phyloP scores from a whole-genome alignment of 2,329 filamentous ascomycete genomes.

The Phoma sp. region DNA sequence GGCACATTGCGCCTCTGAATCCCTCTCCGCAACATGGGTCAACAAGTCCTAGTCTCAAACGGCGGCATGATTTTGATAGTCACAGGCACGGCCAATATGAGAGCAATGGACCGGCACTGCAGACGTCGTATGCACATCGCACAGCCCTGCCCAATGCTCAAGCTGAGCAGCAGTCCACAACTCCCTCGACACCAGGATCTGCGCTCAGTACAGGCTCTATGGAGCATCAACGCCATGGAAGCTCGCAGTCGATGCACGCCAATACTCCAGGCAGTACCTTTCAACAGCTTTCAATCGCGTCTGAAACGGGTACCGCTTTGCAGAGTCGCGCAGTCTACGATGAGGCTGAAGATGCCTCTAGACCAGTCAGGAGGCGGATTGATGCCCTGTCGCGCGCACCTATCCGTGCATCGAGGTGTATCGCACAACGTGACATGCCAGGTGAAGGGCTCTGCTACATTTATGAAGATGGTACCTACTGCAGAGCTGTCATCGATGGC shows the following conservation, averaged over 20 bases:
- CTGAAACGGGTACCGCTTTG: conserved; percentile 26
- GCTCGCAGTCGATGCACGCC: conserved; percentile 29
- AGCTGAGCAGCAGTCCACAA: conserved; percentile 29
- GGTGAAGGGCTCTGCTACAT: conserved; percentile 84
- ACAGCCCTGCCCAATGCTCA: conserved; percentile 24
- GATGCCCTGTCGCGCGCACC: conserved; percentile 44
- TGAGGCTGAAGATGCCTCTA: conserved; percentile 38
- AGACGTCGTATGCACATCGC: conserved; percentile 38
- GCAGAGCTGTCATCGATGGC: conserved; percentile 82
- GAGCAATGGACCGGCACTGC: conserved; percentile 36
- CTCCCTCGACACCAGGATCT: conserved; percentile 32
- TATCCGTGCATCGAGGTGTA: conserved; percentile 41
- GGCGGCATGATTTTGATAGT: conserved; percentile 43
- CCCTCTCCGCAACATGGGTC: conserved; percentile 37
- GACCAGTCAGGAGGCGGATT: conserved; percentile 40
- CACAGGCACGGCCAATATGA: conserved; percentile 35
- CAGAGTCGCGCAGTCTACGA: conserved; percentile 31
- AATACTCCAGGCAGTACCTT: conserved; percentile 28
- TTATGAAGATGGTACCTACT: conserved; percentile 83
- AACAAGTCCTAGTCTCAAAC: conserved; percentile 43
- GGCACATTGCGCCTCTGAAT: conserved; percentile 26
- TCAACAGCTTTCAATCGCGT: conserved; percentile 33
- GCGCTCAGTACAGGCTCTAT: conserved; percentile 26
- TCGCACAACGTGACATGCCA: conserved; percentile 63
- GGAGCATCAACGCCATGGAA: conserved; percentile 34